These are phyloP conservation scores for Ascochyta clinopodiicola DNA, from an alignment of 2,329 filamentous ascomycete species.

Conservation along the genomic window DNA sequence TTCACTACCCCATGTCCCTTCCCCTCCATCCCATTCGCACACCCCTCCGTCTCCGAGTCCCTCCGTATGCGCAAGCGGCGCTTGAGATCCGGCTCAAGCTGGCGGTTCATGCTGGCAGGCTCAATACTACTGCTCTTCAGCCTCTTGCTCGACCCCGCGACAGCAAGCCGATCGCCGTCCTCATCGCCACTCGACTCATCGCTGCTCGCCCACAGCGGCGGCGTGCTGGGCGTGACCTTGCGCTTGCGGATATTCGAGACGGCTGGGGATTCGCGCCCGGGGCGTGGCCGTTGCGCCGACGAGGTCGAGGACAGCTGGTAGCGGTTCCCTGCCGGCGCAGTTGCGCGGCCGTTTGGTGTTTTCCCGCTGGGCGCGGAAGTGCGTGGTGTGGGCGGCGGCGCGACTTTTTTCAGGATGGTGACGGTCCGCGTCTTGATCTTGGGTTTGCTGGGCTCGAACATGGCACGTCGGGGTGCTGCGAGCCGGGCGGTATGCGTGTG, in stretches of 20 bases:
- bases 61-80: slow-evolving; percentile 39
- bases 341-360: no score
- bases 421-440: slow-evolving; percentile 45
- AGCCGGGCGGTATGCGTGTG: neutral
- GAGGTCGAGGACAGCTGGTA: slow-evolving; percentile 35
- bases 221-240: slow-evolving; percentile 43
- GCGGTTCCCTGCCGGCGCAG: slow-evolving; percentile 32
- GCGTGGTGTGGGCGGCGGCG: slow-evolving; percentile 20
- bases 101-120: slow-evolving; percentile 44
- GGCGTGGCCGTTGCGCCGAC: slow-evolving; percentile 20
- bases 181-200: slow-evolving; percentile 39
- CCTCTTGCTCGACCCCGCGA: slow-evolving; percentile 39
- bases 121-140: slow-evolving; percentile 48
- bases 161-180: slow-evolving; percentile 35
- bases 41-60: slow-evolving; percentile 19
- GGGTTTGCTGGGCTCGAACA: slow-evolving; percentile 41
- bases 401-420: slow-evolving; percentile 36
- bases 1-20: neutral
- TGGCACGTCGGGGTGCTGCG: slow-evolving; percentile 13
- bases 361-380: slow-evolving; percentile 11
- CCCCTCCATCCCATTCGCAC: neutral
- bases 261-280: slow-evolving; percentile 33
- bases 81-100: slow-evolving; percentile 45
- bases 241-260: slow-evolving; percentile 42
- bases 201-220: slow-evolving; percentile 44